Percentiles rank a stretch among this genome's conserved stretches.
Conservation (phyloP, 441 rosid species). For the Manihot esculenta region DNA sequence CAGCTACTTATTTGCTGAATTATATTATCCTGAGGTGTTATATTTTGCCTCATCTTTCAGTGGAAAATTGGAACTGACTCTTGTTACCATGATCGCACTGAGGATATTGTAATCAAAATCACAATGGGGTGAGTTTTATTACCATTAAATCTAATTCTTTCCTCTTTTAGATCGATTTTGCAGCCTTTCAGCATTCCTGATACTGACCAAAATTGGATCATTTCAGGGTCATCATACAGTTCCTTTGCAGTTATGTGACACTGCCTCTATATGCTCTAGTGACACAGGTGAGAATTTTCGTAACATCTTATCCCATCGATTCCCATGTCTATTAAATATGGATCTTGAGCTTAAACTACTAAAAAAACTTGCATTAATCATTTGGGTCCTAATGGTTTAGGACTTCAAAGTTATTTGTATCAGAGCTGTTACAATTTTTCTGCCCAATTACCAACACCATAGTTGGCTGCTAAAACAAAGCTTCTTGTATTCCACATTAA, state of each 20-base stretch:
- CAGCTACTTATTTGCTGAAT: too few species aligned
- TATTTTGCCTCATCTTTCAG: constrained; percentile 35
- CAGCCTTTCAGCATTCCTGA: constrained; percentile 12
- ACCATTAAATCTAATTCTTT: too few species aligned
- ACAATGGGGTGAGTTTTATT: constrained; percentile 68
- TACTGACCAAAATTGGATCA: not conserved
- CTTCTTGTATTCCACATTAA: too few species aligned
- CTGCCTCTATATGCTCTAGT: constrained; percentile 93
- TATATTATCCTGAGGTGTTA: not conserved
- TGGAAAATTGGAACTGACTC: constrained; percentile 46
- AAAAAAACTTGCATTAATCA: too few species aligned
- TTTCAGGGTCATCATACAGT: constrained; percentile 71
- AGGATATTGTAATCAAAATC: constrained; percentile 63
- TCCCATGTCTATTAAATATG: too few species aligned
- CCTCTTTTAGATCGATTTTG: too few species aligned
- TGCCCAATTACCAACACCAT: too few species aligned
- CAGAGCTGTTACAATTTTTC: too few species aligned
- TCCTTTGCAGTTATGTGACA: constrained; percentile 89
- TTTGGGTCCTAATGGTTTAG: too few species aligned
- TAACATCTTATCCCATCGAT: not conserved
- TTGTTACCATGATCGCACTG: constrained; percentile 60
- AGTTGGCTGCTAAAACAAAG: too few species aligned
- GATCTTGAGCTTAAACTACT: too few species aligned
- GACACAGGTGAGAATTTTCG: constrained; percentile 87
- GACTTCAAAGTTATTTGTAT: too few species aligned